Evolutionary conservation across 1,139 yeast species (phyloP).

Genomic region (Schizosaccharomyces versatilis): DNA sequence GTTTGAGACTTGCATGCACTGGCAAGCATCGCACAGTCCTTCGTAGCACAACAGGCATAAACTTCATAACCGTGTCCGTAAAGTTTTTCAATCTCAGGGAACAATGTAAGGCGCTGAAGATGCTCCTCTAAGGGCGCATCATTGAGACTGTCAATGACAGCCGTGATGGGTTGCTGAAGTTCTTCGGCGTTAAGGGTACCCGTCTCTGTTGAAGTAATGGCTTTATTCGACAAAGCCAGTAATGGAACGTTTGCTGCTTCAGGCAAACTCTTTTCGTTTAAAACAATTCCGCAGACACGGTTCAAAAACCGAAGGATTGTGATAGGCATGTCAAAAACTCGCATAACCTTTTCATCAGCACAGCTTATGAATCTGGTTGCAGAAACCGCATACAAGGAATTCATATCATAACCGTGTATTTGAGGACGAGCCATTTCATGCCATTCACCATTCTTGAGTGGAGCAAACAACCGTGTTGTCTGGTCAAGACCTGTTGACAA

Average conservation of each 20-base stretch:
- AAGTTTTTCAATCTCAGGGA: constrained; percentile 85
- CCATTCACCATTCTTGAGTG: constrained; percentile 28
- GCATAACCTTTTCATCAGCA: constrained; percentile 81
- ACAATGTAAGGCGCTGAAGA: constrained; percentile 71
- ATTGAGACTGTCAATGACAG: constrained; percentile 17
- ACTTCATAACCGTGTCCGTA: constrained; percentile 97
- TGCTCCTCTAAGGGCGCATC: constrained; percentile 73
- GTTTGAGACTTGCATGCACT: constrained; percentile 83
- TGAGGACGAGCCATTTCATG: constrained; percentile 92
- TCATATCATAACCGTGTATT: constrained; percentile 95
- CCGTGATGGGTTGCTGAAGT: constrained; percentile 5
- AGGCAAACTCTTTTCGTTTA: constrained; percentile 25
- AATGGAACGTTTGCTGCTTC: constrained; percentile 85
- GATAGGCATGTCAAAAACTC: constrained; percentile 36
- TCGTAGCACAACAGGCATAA: constrained; percentile 51
- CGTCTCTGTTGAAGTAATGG: constrained; percentile 32
- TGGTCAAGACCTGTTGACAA: constrained; percentile 63
- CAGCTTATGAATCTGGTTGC: constrained; percentile 57
- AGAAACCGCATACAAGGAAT: constrained; percentile 42
- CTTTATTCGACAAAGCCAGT: constrained; percentile 81
- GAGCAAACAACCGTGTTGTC: constrained; percentile 66
- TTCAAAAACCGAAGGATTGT: constrained; percentile 44
- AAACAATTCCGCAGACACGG: constrained; percentile 9
- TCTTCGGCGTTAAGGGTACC: constrained; percentile 22
- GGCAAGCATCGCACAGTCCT: constrained; percentile 45